Base-by-base conservation (phyloP, 2,329 filamentous ascomycete genomes). In the Eurotiales sp. region DNA sequence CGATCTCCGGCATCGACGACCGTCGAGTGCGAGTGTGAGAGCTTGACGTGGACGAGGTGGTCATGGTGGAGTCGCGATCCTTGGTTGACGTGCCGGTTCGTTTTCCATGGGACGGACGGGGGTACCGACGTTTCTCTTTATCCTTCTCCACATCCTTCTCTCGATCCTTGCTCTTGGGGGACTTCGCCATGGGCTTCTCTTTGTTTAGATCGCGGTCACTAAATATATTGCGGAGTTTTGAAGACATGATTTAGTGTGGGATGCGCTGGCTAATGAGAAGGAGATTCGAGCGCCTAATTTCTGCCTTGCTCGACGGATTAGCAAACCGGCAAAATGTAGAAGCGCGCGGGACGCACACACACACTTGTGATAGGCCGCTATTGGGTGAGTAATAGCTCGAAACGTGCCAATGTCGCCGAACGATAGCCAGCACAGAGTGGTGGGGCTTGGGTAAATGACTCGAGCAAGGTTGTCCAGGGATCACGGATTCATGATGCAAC, bases 101-200 rank as follows among this genome's bases (percentile, higher is more conserved):
- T 47, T 56, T 56, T 47, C 55, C 55, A 46, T 55, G 55, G 55
- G 49, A 52, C 49, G 55, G 51, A 23, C 52, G 52, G 29, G 30
- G 21, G 46, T 40, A 46, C 32, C 50, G 40, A 45, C 43, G 45
- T 32, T 51, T 52, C 22, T 51, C 40, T 46, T 51, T 43, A 22
- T 53, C 54, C 30, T 48, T 52, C 23, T 59, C 56, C 46, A 36
- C 21, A 36, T 60, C 59, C 21, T 46, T 55, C 11, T 60, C 56
- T 34, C 50, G 51, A 40, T 61, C 58, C 40, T 58, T 60, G 15
- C 56, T 56, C 32, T 49, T 54, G 46, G 47, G 15, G 30, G 59
- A 58, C n/a, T 56, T 59, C 25, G 59, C 30, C 29, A 47, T 34
- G 32, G 39, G 41, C 19, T 45, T 51, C 10, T 43, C 53, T 44